Evolutionary conservation across 441 rosid species (phyloP).

Genomic region (Pelargonium myrrhifolium): DNA sequence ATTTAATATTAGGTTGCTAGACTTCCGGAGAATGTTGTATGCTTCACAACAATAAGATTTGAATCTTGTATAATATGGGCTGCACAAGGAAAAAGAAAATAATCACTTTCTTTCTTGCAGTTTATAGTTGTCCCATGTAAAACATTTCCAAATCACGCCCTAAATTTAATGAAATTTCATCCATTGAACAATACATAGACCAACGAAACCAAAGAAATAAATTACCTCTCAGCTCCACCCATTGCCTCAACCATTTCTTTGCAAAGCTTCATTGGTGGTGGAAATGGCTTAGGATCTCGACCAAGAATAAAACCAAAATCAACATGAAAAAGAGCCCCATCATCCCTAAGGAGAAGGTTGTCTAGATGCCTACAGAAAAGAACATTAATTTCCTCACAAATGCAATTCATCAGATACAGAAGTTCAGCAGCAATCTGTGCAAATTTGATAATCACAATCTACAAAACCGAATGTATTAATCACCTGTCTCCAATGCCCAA

Average conservation of each 20-base stretch:
- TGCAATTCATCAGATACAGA: background rate
- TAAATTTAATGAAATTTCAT: background rate
- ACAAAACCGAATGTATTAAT: slow-evolving; percentile 8
- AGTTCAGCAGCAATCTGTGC: background rate
- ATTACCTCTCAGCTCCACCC: slow-evolving; percentile 97
- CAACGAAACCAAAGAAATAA: background rate
- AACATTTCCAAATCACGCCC: background rate
- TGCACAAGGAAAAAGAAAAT: slow-evolving; percentile 31
- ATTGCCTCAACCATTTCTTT: slow-evolving; percentile 99
- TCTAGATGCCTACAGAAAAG: slow-evolving; percentile 69
- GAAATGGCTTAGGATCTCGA: slow-evolving; percentile 95
- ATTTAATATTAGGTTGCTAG: slow-evolving; percentile 89
- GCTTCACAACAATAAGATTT: slow-evolving; percentile 99
- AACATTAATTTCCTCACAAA: slow-evolving; percentile 10
- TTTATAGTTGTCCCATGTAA: background rate
- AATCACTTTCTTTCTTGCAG: slow-evolving; percentile 11
- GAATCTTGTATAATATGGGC: slow-evolving; percentile 92
- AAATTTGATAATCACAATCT: background rate
- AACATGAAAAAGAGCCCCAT: slow-evolving; percentile 95
- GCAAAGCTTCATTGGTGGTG: slow-evolving; percentile 99
- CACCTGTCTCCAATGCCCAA: slow-evolving; percentile 97
- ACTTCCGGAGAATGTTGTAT: slow-evolving; percentile 95
- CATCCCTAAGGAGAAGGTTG: slow-evolving; percentile 93
- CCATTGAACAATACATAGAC: background rate
- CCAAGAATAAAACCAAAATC: slow-evolving; percentile 97